Percentiles rank a stretch among this genome's conserved stretches.
phyloP scores from a whole-genome alignment of 192 early-diverging fungal genomes.

The Linnemannia zychae region DNA sequence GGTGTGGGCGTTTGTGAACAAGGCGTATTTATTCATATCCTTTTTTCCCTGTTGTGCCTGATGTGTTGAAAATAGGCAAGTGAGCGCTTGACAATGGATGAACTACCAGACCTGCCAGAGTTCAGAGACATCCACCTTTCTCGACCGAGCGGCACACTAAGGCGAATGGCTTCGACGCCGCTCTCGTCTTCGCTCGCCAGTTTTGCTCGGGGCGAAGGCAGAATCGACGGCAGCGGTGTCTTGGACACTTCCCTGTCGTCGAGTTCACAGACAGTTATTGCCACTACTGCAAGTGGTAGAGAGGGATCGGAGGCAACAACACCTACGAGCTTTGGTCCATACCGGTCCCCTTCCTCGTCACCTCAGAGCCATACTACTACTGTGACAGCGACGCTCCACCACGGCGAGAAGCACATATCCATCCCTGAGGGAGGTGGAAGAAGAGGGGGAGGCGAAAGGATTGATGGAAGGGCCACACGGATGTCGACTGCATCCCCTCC shows the following conservation, averaged over 20 bases:
- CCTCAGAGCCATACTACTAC: constrained; percentile 7
- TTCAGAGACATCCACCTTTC: constrained; percentile 23
- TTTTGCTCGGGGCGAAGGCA: not conserved
- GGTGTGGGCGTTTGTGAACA: not conserved
- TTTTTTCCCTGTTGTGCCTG: not conserved
- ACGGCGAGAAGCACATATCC: constrained; percentile 13
- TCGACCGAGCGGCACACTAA: constrained; percentile 21
- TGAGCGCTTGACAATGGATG: constrained; percentile 44
- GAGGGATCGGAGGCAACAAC: not conserved
- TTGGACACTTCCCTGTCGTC: too few relatives aligned
- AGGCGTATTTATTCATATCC: not conserved
- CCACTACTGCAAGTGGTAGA: not conserved
- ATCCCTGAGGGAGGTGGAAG: not conserved
- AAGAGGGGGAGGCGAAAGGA: not conserved
- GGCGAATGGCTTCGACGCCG: constrained; percentile 46
- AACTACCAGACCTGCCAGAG: constrained; percentile 47
- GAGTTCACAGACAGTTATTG: too few relatives aligned
- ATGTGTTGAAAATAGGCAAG: constrained; percentile 27
- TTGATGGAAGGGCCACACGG: not conserved
- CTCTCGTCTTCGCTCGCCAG: not conserved
- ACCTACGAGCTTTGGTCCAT: constrained; percentile 18
- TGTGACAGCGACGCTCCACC: not conserved
- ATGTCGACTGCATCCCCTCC: constrained; percentile 16
- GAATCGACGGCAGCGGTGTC: not conserved
- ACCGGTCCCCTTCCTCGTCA: constrained; percentile 37